These are phyloP conservation scores for Dipodascopsis tothii DNA, from an alignment of 805 yeast genomes.

Conservation along the genomic window DNA sequence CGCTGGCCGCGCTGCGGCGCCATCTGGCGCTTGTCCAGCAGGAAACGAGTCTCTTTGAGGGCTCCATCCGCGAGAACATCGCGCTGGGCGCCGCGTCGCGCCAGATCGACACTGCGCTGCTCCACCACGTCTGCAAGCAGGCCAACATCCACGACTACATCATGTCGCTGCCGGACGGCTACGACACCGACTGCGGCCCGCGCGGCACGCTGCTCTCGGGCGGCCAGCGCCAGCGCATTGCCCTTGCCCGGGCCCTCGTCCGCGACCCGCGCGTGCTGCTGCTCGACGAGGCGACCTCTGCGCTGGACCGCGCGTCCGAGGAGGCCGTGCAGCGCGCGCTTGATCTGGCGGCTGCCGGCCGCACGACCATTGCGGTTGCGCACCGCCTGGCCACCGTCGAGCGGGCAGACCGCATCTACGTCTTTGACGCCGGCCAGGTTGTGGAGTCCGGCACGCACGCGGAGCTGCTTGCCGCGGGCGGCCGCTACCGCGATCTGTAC, in stretches of 20 bases:
- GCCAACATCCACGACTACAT: conserved; percentile 50
- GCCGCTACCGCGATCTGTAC: conserved; percentile 37
- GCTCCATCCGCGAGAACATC: conserved; percentile 70
- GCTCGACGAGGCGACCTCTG: conserved; percentile 52
- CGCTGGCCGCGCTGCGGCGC: conserved; percentile 44
- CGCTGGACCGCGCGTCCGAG: conserved; percentile 55
- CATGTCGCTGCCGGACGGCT: conserved; percentile 44
- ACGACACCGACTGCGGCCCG: conserved; percentile 44
- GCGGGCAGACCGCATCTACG: conserved; percentile 44
- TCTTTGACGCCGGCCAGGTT: conserved; percentile 48
- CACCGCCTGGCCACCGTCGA: conserved; percentile 59
- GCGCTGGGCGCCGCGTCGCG: conserved; percentile 32
- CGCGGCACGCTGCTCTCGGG: conserved; percentile 50
- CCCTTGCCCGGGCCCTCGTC: conserved; percentile 55
- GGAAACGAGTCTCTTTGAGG: conserved; percentile 60
- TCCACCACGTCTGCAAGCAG: conserved; percentile 39
- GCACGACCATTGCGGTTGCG: conserved; percentile 70
- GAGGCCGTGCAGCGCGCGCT: conserved; percentile 58
- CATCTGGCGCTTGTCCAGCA: conserved; percentile 59
- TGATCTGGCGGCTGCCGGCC: conserved; percentile 47
- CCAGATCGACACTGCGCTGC: conserved; percentile 34
- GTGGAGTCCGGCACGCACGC: conserved; percentile 45
- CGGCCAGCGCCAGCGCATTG: conserved; percentile 59
- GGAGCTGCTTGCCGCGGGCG: conserved; percentile 34
- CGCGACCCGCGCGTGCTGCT: conserved; percentile 49